A percentile compares a stretch with the other conserved stretches of the same genome.
phyloP scores from a whole-genome alignment of 2,329 filamentous ascomycete species.

The Trichoderma harzianum region DNA sequence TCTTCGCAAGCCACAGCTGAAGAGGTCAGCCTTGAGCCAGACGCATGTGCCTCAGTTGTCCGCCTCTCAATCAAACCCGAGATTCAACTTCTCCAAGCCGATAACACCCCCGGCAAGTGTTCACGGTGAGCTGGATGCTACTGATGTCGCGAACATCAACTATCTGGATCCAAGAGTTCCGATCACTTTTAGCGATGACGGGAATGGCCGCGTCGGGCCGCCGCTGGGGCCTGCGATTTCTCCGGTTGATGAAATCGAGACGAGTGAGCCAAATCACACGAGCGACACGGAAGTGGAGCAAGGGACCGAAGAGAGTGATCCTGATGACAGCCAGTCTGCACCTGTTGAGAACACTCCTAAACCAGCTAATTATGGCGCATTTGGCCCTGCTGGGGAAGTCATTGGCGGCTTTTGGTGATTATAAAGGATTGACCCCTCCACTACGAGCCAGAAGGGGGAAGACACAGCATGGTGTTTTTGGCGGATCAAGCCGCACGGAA shows the following conservation, averaged over 20 bases:
- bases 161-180: conserved; percentile 4
- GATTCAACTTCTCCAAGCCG: conserved; percentile 39
- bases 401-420: conserved; percentile 9
- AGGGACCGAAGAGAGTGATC: conserved; percentile 35
- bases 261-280: conserved; percentile 32
- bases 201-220: conserved; percentile 18
- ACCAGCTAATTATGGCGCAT: neutral
- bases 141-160: neutral
- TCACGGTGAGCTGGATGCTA: neutral
- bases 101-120: conserved; percentile 24
- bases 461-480: neutral
- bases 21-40: conserved; percentile 40
- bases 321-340: conserved; percentile 22
- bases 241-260: conserved; percentile 31
- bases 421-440: neutral
- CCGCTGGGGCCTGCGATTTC: conserved; percentile 22
- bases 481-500: neutral
- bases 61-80: conserved; percentile 8
- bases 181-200: neutral
- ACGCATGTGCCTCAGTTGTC: conserved; percentile 31
- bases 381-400: conserved; percentile 8
- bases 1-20: conserved; percentile 40
- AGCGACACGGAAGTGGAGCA: conserved; percentile 32
- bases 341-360: neutral
- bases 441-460: neutral